Conservation (phyloP, 176 grass and related monocot genomes). For the Oryza rufipogon region DNA sequence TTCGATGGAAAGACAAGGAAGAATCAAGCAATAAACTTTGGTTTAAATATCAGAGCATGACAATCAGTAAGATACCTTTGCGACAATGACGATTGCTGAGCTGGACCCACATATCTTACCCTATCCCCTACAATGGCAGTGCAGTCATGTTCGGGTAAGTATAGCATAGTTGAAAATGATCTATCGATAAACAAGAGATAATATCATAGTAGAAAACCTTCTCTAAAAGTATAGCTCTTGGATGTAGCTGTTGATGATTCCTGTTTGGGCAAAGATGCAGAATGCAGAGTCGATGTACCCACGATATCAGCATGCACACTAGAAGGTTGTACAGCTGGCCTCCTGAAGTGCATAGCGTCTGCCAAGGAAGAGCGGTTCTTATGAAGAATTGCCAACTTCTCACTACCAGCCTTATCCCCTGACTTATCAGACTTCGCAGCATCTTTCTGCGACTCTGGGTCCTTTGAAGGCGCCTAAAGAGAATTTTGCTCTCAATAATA, state of each 20-base stretch:
- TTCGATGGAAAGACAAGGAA: constrained; percentile 26
- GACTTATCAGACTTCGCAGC: constrained; percentile 61
- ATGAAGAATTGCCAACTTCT: constrained; percentile 63
- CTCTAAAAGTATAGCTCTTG: constrained; percentile 94
- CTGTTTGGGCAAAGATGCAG: constrained; percentile 81
- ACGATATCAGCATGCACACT: constrained; percentile 97
- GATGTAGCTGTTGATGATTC: constrained; percentile 91
- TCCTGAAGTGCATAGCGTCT: constrained; percentile 70
- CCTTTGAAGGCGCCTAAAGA: constrained; percentile 67
- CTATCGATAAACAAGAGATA: constrained; percentile 16
- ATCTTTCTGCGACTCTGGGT: constrained; percentile 79
- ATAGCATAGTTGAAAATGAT: constrained; percentile 23
- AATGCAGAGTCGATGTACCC: constrained; percentile 79
- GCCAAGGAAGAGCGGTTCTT: constrained; percentile 68
- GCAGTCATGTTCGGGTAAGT: constrained; percentile 18
- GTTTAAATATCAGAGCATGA: constrained; percentile 3
- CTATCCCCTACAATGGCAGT: constrained; percentile 69
- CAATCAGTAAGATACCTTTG: constrained; percentile 53
- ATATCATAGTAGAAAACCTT: constrained; percentile 54
- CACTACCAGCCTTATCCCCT: constrained; percentile 47
- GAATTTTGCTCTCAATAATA: constrained; percentile 22
- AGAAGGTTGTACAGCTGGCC: constrained; percentile 74
- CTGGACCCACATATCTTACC: constrained; percentile 75
- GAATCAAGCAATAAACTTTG: constrained; percentile 5
- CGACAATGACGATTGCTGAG: constrained; percentile 50